Evolutionary conservation across 2,329 filamentous ascomycete species (phyloP), one percentile per base, ranked within the genome.

Genomic region (Diaporthe helianthi): DNA sequence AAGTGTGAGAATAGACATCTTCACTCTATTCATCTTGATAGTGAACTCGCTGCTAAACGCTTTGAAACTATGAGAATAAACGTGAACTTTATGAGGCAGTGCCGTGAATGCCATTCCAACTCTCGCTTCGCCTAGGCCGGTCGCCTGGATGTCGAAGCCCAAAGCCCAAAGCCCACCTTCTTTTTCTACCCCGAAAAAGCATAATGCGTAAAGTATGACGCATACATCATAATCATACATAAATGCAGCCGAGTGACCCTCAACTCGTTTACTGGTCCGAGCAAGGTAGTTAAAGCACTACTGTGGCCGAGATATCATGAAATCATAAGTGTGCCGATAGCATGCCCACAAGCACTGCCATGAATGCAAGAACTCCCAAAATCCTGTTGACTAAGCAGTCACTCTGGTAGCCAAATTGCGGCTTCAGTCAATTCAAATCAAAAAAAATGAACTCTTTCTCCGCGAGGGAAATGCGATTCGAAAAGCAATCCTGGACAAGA

Each of bases 141-240:
- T 26, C 19, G 22, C 58, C 58, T 36, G n/a, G 19, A 49, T 33
- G 12, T 38, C 44, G 33, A 51, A 54, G 36, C 63, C 36, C 36
- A n/a, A 31, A 41, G 19, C 63, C 36, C 36, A 15, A 31, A 41
- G 4, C 22, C 17, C 51, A 15, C 38, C 44, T 17, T 26, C 52
- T 17, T 58, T 31, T 41, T 36, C 52, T 49, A 38, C 17, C 29
- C 10, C 49, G 7, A 51, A 22, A 26, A 41, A 47, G 65, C 52
- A 24, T 67, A 49, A 58, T 51, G 65, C 52, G 22, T 67, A 38
- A 68, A 36, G 51, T 52, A 15, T 68, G 52, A 60, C 15, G 44
- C 69, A 69, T 69, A 54, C 68, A 67, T 69, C 69, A 22, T 68
- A 60, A 68, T 70, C 65, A 46, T 65, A 65, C 55, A 67, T 53